phyloP scores from a whole-genome alignment of 2,329 filamentous ascomycete species.

The Geosmithia putterillii region DNA sequence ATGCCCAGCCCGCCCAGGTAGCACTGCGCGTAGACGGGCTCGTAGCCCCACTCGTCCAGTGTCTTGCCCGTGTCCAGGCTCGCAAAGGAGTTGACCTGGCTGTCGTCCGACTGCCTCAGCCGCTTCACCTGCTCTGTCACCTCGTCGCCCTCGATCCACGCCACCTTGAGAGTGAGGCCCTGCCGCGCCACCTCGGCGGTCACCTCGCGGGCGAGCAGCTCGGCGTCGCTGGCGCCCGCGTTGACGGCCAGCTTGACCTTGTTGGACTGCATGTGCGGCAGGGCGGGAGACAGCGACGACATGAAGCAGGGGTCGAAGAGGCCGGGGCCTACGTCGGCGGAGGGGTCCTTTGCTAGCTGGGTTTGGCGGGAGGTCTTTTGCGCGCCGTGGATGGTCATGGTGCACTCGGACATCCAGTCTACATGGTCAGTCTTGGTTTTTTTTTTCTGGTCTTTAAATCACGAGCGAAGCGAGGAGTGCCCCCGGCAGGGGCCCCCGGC shows the following conservation, averaged over 20 bases:
- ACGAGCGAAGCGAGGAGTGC: no score
- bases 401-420: slow-evolving; percentile 4
- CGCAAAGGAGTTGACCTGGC: slow-evolving; percentile 8
- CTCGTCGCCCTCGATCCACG: slow-evolving; percentile 8
- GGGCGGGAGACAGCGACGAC: slow-evolving; percentile 15
- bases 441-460: no score
- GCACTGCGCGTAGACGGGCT: slow-evolving; percentile 8
- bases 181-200: slow-evolving; percentile 1
- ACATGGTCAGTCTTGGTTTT: neutral
- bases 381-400: slow-evolving; percentile 4
- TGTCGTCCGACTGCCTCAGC: slow-evolving; percentile 10
- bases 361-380: slow-evolving; percentile 1
- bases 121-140: slow-evolving; percentile 6
- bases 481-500: no score
- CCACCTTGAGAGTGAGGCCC: slow-evolving; percentile 13
- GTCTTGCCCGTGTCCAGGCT: slow-evolving; percentile 8
- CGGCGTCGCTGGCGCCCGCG: slow-evolving; percentile 3
- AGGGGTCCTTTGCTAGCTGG: neutral
- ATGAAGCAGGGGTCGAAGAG: slow-evolving; percentile 26
- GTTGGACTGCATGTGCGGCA: slow-evolving; percentile 7
- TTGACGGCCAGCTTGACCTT: slow-evolving; percentile 4
- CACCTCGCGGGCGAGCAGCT: slow-evolving; percentile 2
- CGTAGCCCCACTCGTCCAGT: slow-evolving; percentile 12
- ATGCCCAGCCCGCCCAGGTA: slow-evolving; percentile 40
- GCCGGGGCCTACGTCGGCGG: neutral